These are phyloP conservation scores for Linum trigynum DNA, from an alignment of 345 rosid genomes.

Conservation along the genomic window DNA sequence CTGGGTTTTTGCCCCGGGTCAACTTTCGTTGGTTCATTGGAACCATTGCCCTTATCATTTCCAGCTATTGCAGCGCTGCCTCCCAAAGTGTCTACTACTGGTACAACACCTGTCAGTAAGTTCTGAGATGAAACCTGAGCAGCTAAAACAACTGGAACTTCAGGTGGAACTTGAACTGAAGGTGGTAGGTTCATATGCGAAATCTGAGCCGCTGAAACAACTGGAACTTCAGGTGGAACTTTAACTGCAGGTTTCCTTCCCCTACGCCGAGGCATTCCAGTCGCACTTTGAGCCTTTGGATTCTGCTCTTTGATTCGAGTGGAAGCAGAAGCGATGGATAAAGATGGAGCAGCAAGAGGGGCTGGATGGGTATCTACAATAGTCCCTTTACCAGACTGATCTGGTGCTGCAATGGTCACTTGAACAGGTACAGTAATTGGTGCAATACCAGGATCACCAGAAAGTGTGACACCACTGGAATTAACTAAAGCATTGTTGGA, in stretches of 20 bases:
- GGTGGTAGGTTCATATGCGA: constrained; percentile 26
- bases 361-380: constrained; percentile 21
- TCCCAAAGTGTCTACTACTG: constrained; percentile 17
- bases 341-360: constrained; percentile 22
- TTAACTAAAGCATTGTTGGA: background rate
- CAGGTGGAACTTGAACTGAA: constrained; percentile 23
- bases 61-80: constrained; percentile 10
- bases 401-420: constrained; percentile 15
- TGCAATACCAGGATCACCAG: background rate
- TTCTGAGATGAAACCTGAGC: constrained; percentile 37
- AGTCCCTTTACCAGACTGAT: constrained; percentile 19
- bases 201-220: constrained; percentile 41
- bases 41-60: constrained; percentile 2
- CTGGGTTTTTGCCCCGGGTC: constrained; percentile 15
- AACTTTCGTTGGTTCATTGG: constrained; percentile 7
- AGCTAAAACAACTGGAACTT: constrained; percentile 37
- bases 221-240: constrained; percentile 28
- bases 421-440: background rate
- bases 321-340: constrained; percentile 14
- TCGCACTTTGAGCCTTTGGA: constrained; percentile 33
- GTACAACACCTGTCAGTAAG: constrained; percentile 1
- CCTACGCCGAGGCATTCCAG: constrained; percentile 42
- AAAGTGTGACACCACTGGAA: background rate
- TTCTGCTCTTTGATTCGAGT: constrained; percentile 32
- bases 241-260: constrained; percentile 43